Conservation (phyloP, 306 rosid species). For the Geum urbanum region DNA sequence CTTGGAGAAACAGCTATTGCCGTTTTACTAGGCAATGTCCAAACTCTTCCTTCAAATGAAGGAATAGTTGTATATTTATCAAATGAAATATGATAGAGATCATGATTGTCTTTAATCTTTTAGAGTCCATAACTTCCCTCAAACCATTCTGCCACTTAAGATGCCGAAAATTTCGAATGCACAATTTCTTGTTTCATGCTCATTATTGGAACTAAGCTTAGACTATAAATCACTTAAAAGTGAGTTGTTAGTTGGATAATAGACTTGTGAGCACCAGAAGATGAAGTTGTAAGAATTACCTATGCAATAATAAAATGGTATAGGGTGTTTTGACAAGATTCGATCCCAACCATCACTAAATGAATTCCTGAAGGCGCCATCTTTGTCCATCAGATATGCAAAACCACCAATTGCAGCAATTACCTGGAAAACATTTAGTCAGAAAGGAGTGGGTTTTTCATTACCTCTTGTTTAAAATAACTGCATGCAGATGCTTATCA, state of each 20-base stretch:
- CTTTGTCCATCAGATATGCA: constrained; percentile 93
- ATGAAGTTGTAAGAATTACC: constrained; percentile 42
- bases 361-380: constrained; percentile 88
- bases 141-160: background rate
- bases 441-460: constrained; percentile 6
- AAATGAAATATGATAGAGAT: background rate
- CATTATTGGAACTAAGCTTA: background rate
- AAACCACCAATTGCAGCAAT: constrained; percentile 86
- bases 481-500: background rate
- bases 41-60: background rate
- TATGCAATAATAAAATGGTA: constrained; percentile 92
- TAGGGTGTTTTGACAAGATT: constrained; percentile 88
- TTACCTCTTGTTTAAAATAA: background rate
- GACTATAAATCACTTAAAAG: background rate
- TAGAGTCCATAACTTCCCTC: background rate
- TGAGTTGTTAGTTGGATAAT: background rate
- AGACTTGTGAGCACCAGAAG: background rate
- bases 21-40: background rate
- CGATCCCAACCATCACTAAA: constrained; percentile 96
- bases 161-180: background rate
- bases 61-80: background rate
- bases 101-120: background rate
- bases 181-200: background rate
- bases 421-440: constrained; percentile 43
- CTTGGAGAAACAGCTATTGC: background rate